Base-by-base conservation (phyloP, 495 filamentous ascomycete species). In the Annulohypoxylon maeteangense region DNA sequence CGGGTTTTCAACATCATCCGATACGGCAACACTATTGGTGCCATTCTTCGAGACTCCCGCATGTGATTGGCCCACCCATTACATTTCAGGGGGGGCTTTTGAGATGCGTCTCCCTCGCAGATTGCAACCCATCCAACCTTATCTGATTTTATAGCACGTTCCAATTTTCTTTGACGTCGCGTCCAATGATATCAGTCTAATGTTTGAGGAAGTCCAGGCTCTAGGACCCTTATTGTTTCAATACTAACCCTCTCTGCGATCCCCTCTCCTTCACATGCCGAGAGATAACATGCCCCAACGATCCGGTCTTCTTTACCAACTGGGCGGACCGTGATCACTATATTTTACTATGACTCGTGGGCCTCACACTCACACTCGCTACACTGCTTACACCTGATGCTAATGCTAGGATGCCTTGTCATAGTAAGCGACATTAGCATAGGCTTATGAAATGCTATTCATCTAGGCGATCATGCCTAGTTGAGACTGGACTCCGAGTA, bases 1-100 rank as follows among this genome's bases (percentile, higher is more conserved):
- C 70, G 70, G 70, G 48, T 73, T 25, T 66, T 73, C 48, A 73
- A 73, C 70, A 73, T 73, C 65, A 69, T 69, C 70, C 70, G 70
- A 69, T 32, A 44, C 60, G 60, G 48, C 4, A 53, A 61, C 65
- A 56, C n/a, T 25, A 67, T 64, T 67, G 58, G 59, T 59, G 38
- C 63, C 67, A 59, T 1, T 7, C 20, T 29, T 54, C 27, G 27
- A 25, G 34, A 22, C 32, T 25, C 25, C 38, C 58, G 58, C 48
- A 23, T 27, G 25, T 65, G 45, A 64, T 67, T 72, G 69, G 59
- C 18, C 54, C 45, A 42, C n/a, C n/a, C 38, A 18, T 7, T 7
- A 10, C 18, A 72, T 45, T 51, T 58, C 51, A 61, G 62, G 56
- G 51, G 55, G 48, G 36, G 40, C 11, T n/a, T 36, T 31, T 54